phyloP scores from a whole-genome alignment of 345 rosid species.

The Adansonia digitata region DNA sequence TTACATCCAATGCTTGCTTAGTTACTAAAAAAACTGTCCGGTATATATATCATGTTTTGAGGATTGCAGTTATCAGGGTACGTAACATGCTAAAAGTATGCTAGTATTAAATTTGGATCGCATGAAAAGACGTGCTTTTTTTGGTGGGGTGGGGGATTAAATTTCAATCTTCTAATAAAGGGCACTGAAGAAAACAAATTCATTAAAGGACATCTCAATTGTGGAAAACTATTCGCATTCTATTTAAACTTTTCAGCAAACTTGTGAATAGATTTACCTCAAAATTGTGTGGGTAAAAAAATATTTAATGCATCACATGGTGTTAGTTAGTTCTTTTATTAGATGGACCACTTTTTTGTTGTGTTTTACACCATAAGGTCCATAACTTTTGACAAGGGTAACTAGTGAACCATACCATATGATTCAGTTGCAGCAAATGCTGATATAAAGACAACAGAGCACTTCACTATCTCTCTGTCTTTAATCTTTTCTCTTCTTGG shows the following conservation, averaged over 20 bases:
- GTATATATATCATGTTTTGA: not conserved
- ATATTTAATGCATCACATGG: not conserved
- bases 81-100: not conserved
- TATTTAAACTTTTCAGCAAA: not conserved
- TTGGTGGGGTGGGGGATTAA: not conserved
- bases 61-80: not conserved
- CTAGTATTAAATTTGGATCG: not conserved
- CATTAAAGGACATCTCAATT: not conserved
- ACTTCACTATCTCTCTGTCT: not conserved
- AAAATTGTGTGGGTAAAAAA: not conserved
- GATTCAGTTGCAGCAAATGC: not conserved
- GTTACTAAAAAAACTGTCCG: not conserved
- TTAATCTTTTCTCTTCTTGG: not conserved
- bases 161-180: not conserved
- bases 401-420: not conserved
- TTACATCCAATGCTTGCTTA: not conserved
- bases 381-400: not conserved
- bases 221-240: not conserved
- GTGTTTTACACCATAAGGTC: not conserved
- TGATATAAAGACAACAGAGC: not conserved
- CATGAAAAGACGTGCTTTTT: not conserved
- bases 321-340: not conserved
- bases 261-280: not conserved
- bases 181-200: not conserved
- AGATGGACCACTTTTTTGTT: not conserved